Evolutionary conservation across 345 rosid genomes (phyloP).

Genomic region (Linum usitatissimum): DNA sequence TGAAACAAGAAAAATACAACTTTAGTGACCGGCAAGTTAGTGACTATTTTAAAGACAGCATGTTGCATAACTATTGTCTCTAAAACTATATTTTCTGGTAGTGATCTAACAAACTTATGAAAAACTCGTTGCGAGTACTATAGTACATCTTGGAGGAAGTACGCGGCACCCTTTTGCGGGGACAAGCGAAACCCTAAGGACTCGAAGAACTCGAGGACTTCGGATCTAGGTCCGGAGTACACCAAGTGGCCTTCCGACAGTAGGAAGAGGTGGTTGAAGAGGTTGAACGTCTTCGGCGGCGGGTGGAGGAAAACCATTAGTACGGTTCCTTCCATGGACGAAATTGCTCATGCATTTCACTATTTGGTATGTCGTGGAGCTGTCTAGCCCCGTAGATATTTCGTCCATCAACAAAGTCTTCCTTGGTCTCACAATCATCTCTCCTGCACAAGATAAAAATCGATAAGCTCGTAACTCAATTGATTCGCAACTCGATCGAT

Average conservation of each 20-base stretch:
- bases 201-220: constrained; percentile 33
- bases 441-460: constrained; percentile 28
- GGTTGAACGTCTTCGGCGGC: constrained; percentile 48
- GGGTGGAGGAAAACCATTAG: constrained; percentile 65
- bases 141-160: constrained; percentile 55
- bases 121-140: background rate
- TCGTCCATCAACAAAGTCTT: constrained; percentile 65
- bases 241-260: constrained; percentile 55
- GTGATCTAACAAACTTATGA: too few species aligned
- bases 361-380: constrained; percentile 56
- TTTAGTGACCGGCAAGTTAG: too few species aligned
- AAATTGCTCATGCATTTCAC: constrained; percentile 43
- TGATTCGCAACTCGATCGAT: too few species aligned
- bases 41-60: too few species aligned
- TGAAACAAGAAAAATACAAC: too few species aligned
- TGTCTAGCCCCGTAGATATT: constrained; percentile 58
- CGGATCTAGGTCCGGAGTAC: constrained; percentile 44
- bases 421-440: constrained; percentile 59
- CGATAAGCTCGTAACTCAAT: too few species aligned
- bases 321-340: constrained; percentile 50
- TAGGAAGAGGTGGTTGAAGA: constrained; percentile 50
- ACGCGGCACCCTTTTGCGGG: constrained; percentile 49
- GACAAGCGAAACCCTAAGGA: constrained; percentile 57
- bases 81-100: too few species aligned
- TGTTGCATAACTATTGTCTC: too few species aligned